Base-by-base conservation (phyloP, 2,329 filamentous ascomycete species). In the Verticillium klebahnii region DNA sequence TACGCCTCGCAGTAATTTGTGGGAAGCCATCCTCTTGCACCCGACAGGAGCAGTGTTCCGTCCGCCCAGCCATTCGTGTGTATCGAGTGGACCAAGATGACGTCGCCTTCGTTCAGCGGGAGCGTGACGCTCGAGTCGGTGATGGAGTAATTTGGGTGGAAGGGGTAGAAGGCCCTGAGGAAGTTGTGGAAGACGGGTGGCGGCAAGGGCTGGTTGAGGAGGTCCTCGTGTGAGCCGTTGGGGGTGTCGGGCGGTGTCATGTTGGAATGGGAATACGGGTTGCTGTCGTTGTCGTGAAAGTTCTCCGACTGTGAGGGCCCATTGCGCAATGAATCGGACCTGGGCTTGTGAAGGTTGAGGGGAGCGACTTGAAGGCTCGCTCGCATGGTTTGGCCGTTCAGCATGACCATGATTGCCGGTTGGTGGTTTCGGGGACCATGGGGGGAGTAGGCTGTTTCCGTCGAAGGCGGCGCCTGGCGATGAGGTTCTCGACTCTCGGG, bases 11-110 rank as follows among this genome's bases (percentile, higher is more conserved):
- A 99, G 74, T 98, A 99, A 75, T 99, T 99, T 9, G 95, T 99
- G 2, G 95, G 95, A 63, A 99, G 80, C 95, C 95, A 99, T 65
- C 95, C 95, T 68, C 95, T 85, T 58, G 90, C 90, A 31, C 94
- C 94, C 2, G 93, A 92, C 29, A 89, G 85, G 64, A 99, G 78
- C 50, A 97, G 81, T 1, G 95, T 99, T 59, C 95, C 95, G 74
- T 99, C 95, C 36, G 95, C 95, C 95, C 95, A 99, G 68, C 95
- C 95, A 78, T 98, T 99, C 64, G 92, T 95, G 75, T 99, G 95
- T 67, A 98, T 91, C 4, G 95, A 97, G 75, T 99, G 95, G 25
- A 99, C 90, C 62, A 99, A 78, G 60, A 99, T 89, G 57, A 99
- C 86, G 71, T 99, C 95, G 63, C 95, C 95, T 72, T 95, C 89